Conservation (phyloP, 345 rosid genomes). For the Hibiscus mutabilis region DNA sequence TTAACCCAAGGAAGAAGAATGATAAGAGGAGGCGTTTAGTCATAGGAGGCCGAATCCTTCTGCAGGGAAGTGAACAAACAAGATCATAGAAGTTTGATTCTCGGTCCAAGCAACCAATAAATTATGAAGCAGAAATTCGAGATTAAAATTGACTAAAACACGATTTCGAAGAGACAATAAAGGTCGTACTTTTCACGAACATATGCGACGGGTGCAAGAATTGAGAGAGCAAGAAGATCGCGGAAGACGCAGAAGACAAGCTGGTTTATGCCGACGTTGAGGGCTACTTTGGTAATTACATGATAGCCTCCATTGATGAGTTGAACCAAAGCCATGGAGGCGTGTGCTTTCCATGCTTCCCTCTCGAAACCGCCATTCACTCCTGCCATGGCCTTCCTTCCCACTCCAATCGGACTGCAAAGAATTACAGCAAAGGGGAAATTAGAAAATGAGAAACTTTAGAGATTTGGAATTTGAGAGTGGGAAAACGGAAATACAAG, state of each 20-base stretch:
- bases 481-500: not conserved
- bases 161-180: not conserved
- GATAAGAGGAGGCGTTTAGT: conserved; percentile 57
- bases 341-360: conserved; percentile 47
- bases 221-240: conserved; percentile 81
- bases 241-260: conserved; percentile 92
- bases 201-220: conserved; percentile 85
- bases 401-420: not conserved
- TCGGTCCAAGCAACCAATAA: not conserved
- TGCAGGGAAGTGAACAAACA: conserved; percentile 33
- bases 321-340: conserved; percentile 86
- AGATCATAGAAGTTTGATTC: conserved; percentile 5
- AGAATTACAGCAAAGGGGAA: not conserved
- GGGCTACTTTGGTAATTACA: conserved; percentile 92
- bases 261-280: conserved; percentile 89
- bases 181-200: conserved; percentile 66
- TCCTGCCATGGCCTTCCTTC: not conserved
- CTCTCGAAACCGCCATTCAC: conserved; percentile 24
- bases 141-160: not conserved
- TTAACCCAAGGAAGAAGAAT: conserved; percentile 81
- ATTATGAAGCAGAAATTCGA: not conserved
- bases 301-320: conserved; percentile 85
- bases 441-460: too few species aligned
- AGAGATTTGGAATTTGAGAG: not conserved
- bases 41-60: conserved; percentile 72